Base-by-base conservation (phyloP, 2,329 filamentous ascomycete species). In the Monilinia vaccinii-corymbosi region DNA sequence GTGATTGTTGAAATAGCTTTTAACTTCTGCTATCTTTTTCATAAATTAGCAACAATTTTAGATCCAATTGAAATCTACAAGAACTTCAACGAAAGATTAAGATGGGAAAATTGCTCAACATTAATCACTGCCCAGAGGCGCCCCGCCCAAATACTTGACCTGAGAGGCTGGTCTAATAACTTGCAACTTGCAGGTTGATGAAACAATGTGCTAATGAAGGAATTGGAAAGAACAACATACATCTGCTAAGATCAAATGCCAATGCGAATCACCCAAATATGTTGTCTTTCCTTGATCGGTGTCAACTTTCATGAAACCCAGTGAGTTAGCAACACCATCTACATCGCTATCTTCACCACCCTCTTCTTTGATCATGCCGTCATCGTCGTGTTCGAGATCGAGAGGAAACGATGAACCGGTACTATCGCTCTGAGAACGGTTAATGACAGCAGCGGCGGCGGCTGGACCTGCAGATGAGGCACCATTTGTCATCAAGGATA, bases 401-500 rank as follows among this genome's bases (percentile, higher is more conserved):
- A 61, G 60, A 8, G 69, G 68, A 56, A 64, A 68, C 28, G 66
- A 64, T 32, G 68, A 68, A 40, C 60, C 67, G 49, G 63, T 64
- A 64, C 68, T 71, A 52, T 71, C 67, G 62, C 69, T 71, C 32
- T 70, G 69, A 25, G 77, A 78, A 16, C 70, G 73, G 10, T 69
- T 69, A 40, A 85, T 79, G 9, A 71, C 68, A 28, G 72, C 67
- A 7, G 65, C 69, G 38, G 82, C 81, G 61, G 81, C 78, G n/a
- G 83, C 83, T 52, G 83, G 82, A 21, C 83, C 82, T 50, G 80
- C 78, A 58, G 82, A 79, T 65, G 82, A 78, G n/a, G 79, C 81
- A 76, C 90, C 90, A 73, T 89, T 92, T 71, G 93, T 93, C 93
- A 97, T 97, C 71, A 97, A 75, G 32, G 91, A 95, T 65, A 97